These are phyloP conservation scores for Penicillium sp. DNA, from an alignment of 2,329 filamentous ascomycete species.

Conservation along the genomic window DNA sequence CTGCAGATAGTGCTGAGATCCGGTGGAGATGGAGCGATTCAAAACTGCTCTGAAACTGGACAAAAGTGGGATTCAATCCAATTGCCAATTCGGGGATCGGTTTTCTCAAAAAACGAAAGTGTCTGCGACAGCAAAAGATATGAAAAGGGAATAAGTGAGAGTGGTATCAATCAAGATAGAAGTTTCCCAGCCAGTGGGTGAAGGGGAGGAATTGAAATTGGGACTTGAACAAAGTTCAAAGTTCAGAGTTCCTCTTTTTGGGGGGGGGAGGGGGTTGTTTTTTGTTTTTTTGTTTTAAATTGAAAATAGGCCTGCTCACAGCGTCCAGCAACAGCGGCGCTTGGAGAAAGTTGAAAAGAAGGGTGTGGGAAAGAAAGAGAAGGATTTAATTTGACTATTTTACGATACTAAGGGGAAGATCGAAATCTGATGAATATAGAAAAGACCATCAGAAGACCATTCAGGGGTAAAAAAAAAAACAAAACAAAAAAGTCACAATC, in stretches of 20 bases:
- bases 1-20: neutral
- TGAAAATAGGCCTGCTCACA: conserved; percentile 37
- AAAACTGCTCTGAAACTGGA: conserved; percentile 1
- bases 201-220: conserved; percentile 21
- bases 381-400: neutral
- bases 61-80: neutral
- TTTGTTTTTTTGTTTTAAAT: neutral
- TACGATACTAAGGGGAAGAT: neutral
- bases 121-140: conserved; percentile 12
- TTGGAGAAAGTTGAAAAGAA: conserved; percentile 27
- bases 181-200: conserved; percentile 34
- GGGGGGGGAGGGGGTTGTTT: neutral
- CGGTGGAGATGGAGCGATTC: conserved; percentile 5
- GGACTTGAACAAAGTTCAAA: conserved; percentile 10
- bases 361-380: conserved; percentile 17
- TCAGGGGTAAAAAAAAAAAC: conserved; percentile 25
- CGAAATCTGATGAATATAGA: neutral
- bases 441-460: neutral
- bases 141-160: conserved; percentile 16
- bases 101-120: conserved; percentile 1
- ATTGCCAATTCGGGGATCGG: neutral
- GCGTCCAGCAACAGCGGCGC: conserved; percentile 39
- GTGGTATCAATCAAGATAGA: conserved; percentile 22
- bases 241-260: conserved; percentile 9
- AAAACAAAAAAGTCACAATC: too few relatives aligned